Conservation (phyloP, 768 basidiomycete genomes). For the Phanerochaete sordida region DNA sequence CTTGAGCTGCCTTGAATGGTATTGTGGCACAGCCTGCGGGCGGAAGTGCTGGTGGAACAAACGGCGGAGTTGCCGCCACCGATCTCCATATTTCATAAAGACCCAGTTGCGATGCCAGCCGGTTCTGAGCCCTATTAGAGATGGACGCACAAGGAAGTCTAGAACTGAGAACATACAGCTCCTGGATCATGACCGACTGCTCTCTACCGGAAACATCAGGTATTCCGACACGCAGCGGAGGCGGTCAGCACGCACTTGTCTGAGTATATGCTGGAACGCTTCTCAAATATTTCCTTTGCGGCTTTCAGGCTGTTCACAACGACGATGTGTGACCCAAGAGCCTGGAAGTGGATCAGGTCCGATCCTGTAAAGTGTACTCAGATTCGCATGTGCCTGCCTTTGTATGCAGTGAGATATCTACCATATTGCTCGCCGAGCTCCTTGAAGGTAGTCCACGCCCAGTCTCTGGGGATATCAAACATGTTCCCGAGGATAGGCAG, state of each 20-base stretch:
- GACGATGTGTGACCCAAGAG: conserved; percentile 15
- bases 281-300: conserved; percentile 24
- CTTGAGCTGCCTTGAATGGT: background rate
- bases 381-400: too few relatives aligned
- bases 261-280: conserved; percentile 23
- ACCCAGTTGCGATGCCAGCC: conserved; percentile 7
- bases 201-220: background rate
- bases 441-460: background rate
- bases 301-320: conserved; percentile 20
- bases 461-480: conserved; percentile 1
- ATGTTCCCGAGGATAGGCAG: background rate
- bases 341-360: conserved; percentile 15
- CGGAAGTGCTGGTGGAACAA: conserved; percentile 11
- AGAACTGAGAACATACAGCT: too few relatives aligned
- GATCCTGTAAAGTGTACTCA: too few relatives aligned
- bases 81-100: conserved; percentile 6
- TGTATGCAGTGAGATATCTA: too few relatives aligned
- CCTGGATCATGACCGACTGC: background rate
- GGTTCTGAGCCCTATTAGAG: too few relatives aligned
- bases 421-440: too few relatives aligned
- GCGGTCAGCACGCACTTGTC: conserved; percentile 12
- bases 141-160: too few relatives aligned
- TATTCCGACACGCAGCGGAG: background rate
- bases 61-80: background rate
- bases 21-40: background rate